These are phyloP conservation scores for Kondoa malvinella DNA, from an alignment of 768 basidiomycete species.

Conservation along the genomic window DNA sequence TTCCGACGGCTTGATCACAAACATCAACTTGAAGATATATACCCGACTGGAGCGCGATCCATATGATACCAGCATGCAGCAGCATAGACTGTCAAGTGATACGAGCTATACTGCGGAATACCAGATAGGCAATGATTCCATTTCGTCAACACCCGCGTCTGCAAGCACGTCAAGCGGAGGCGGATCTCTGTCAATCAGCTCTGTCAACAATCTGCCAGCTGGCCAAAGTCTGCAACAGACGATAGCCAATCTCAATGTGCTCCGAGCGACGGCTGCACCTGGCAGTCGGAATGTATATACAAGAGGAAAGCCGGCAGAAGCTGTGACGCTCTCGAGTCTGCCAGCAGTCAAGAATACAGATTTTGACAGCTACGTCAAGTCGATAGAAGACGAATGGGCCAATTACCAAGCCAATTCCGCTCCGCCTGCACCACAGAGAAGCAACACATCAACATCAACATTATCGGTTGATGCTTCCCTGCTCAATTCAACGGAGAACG, in stretches of 20 bases:
- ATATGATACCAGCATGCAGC: too few relatives aligned
- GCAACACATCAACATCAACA: neutral
- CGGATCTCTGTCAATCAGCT: neutral
- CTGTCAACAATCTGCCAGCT: neutral
- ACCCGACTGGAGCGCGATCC: too few relatives aligned
- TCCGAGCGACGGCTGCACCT: neutral
- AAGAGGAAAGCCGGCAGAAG: neutral
- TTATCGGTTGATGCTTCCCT: slow-evolving; percentile 21
- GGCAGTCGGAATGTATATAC: neutral
- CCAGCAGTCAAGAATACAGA: neutral
- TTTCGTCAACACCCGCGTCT: slow-evolving; percentile 2
- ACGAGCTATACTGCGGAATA: too few relatives aligned
- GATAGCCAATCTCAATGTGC: neutral
- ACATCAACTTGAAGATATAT: too few relatives aligned
- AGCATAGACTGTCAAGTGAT: too few relatives aligned
- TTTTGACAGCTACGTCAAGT: slow-evolving; percentile 4
- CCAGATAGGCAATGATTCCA: too few relatives aligned
- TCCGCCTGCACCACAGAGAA: neutral
- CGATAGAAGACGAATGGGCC: slow-evolving; percentile 4
- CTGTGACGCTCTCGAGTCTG: neutral
- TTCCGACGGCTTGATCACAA: too few relatives aligned
- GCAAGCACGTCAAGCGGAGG: slow-evolving; percentile 2
- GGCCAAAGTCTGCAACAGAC: slow-evolving; percentile 29
- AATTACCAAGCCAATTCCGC: neutral
- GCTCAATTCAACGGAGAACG: slow-evolving; percentile 24